Base-by-base conservation (phyloP, 2,329 filamentous ascomycete genomes). In the Neofusicoccum cordaticola region DNA sequence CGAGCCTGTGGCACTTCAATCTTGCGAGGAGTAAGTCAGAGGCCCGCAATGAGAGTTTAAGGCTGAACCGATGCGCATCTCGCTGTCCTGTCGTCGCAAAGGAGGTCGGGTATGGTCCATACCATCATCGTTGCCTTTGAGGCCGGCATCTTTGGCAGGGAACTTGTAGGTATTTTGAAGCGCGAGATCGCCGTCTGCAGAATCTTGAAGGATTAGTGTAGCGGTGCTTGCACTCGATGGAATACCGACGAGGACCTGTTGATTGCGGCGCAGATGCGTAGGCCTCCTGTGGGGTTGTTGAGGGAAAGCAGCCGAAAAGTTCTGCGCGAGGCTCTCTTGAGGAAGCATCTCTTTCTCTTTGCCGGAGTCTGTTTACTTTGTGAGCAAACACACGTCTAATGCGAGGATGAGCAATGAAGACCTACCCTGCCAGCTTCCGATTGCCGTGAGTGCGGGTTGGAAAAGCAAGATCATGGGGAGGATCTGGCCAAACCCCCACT, bases 401-500 rank as follows among this genome's bases (percentile, higher is more conserved):
- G 27, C 27, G 15, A 9, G 13, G 22, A 22, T 56, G 27, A 9
- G 35, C 5, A 4, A 3, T 6, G 8, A 9, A 7, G 1, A 15
- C 56, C 13, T 19, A 60, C 42, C 41, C 17, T 60, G 39, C 6
- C 37, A 50, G 51, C 48, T 34, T 13, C 39, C 45, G n/a, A 65
- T 50, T 22, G 42, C 44, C 11, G 58, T 50, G 11, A 62, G 37
- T 8, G 45, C 31, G 9, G 58, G 44, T n/a, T 41, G 34, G 13
- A 39, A 35, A 17, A 51, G 47, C 34, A 62, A n/a, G 17, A 62
- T 50, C n/a, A 62, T 51, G 12, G 60, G 45, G 11, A 62, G 15
- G 12, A 50, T 62, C 37, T 62, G 60, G 2, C 45, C 45, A 41
- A 52, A 62, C 5, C 60, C 60, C 60, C 47, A 52, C n/a, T 17